Evolutionary conservation across 2,329 filamentous ascomycete species (phyloP).

Genomic region (Sclerotinia minor): DNA sequence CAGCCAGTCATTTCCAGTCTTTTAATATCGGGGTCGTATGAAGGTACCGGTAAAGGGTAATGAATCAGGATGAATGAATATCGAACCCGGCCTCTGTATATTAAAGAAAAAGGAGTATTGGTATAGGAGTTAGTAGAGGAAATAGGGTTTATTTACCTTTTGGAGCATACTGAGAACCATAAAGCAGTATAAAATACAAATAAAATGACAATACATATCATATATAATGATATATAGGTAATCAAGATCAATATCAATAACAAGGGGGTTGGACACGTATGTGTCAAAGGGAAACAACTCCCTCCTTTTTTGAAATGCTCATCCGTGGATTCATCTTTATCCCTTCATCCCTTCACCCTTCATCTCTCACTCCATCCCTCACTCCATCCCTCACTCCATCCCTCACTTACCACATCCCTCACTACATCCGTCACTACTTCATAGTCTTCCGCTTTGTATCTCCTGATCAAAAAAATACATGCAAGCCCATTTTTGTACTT

Average conservation of each 20-base stretch:
- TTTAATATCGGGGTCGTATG: background rate
- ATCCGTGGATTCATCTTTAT: background rate
- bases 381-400: no score
- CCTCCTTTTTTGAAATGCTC: background rate
- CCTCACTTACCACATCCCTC: no score
- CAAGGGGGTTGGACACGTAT: conserved; percentile 17
- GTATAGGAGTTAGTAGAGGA: background rate
- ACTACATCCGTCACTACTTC: background rate
- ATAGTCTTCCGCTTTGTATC: background rate
- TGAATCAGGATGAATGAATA: background rate
- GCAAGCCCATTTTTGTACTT: background rate
- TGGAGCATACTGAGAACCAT: no score
- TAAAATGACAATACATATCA: no score
- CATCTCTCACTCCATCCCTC: no score
- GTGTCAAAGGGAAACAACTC: background rate
- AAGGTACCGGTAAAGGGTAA: background rate
- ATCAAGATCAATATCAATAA: background rate
- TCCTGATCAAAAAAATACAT: conserved; percentile 20
- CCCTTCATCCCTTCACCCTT: background rate
- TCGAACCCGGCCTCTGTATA: background rate
- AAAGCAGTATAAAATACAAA: background rate
- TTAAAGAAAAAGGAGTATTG: background rate
- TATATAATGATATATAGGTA: no score
- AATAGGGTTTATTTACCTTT: background rate
- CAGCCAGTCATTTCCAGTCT: background rate